Percentiles rank a stretch among this genome's conserved stretches.
Conservation (phyloP, 345 rosid genomes). For the Syzygium oleosum region DNA sequence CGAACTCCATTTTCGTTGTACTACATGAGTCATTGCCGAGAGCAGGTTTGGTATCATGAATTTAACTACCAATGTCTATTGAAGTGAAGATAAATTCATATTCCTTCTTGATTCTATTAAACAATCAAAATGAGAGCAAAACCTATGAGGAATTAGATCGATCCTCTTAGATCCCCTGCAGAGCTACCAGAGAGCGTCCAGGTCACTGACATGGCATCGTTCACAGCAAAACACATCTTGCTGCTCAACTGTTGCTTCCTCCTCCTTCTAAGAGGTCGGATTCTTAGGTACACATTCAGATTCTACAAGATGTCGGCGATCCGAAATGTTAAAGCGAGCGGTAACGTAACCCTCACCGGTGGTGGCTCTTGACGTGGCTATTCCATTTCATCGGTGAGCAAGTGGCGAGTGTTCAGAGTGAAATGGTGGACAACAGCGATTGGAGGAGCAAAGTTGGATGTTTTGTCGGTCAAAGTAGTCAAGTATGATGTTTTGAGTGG, state of each 20-base stretch:
- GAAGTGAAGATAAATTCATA: not conserved
- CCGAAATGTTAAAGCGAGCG: constrained; percentile 13
- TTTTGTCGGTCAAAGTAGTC: not conserved
- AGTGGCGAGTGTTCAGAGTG: not conserved
- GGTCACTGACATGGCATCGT: constrained; percentile 47
- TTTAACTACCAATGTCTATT: not conserved
- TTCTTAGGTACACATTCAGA: constrained; percentile 60
- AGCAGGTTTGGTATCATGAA: not conserved
- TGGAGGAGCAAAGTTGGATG: not conserved
- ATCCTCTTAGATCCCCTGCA: constrained; percentile 56
- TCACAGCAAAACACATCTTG: constrained; percentile 34
- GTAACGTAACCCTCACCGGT: constrained; percentile 26
- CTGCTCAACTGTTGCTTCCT: not conserved
- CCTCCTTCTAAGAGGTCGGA: constrained; percentile 34
- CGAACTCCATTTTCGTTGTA: not conserved
- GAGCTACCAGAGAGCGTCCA: constrained; percentile 41
- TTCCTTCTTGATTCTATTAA: not conserved
- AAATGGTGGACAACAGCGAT: not conserved
- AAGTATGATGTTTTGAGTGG: not conserved
- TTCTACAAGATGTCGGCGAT: constrained; percentile 4
- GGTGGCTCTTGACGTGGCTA: not conserved
- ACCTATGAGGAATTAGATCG: constrained; percentile 71
- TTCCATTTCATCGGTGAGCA: not conserved
- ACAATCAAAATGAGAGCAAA: not conserved
- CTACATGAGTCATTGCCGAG: not conserved